A percentile compares a stretch with the other conserved stretches of the same genome.
Evolutionary conservation across 768 basidiomycete genomes (phyloP).

Genomic region (Russula lepida): DNA sequence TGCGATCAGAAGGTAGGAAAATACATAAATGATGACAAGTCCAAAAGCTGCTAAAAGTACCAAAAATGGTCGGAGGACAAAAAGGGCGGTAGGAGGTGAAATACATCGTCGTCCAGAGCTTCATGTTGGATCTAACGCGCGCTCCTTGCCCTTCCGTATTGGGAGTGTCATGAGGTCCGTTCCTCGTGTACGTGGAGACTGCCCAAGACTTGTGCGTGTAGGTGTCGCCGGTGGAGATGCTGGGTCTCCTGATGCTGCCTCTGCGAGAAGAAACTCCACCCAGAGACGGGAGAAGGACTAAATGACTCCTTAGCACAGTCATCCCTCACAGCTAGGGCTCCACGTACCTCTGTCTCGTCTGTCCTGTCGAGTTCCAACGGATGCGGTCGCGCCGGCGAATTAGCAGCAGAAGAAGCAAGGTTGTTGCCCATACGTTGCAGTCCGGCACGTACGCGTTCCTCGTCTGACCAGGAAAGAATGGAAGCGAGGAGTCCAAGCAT

Average conservation of each 20-base stretch:
- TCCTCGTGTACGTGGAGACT: constrained; percentile 29
- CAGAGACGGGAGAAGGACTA: constrained; percentile 96
- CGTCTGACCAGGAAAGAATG: constrained; percentile 87
- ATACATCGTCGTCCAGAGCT: neutral
- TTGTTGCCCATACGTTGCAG: constrained; percentile 46
- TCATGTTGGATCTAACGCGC: constrained; percentile 24
- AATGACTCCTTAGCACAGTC: neutral
- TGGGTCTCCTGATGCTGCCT: constrained; percentile 50
- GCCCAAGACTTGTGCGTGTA: constrained; percentile 3
- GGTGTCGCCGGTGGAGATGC: constrained; percentile 16
- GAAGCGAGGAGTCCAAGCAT: constrained; percentile 86
- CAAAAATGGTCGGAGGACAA: neutral
- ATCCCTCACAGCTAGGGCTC: neutral
- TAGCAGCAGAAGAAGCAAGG: constrained; percentile 16
- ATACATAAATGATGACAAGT: constrained; percentile 6
- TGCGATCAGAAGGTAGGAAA: neutral
- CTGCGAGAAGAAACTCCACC: constrained; percentile 96
- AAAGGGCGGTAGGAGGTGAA: neutral
- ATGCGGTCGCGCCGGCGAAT: constrained; percentile 31
- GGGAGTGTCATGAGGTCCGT: constrained; percentile 36
- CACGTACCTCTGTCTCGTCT: constrained; percentile 73
- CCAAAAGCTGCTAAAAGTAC: constrained; percentile 4
- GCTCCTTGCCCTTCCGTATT: constrained; percentile 41
- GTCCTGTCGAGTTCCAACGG: constrained; percentile 60
- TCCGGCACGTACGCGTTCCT: constrained; percentile 87